Evolutionary conservation across 129 eudicot species (phyloP).

Genomic region (Artemisia annua): DNA sequence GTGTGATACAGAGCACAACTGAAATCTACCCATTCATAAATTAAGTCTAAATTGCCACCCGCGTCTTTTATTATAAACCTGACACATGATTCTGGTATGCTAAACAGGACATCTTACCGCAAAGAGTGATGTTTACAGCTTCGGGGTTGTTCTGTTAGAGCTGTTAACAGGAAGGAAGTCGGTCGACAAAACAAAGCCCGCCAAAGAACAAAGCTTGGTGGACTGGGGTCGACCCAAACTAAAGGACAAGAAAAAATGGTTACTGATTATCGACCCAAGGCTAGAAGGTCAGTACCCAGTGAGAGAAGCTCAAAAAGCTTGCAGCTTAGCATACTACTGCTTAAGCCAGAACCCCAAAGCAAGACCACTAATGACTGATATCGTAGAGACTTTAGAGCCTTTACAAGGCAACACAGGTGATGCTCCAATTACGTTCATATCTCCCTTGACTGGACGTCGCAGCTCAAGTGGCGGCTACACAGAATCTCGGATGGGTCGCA

Average conservation of each 20-base stretch:
- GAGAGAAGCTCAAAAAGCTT: slow-evolving; percentile 22
- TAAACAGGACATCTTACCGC: slow-evolving; percentile 10
- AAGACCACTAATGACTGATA: slow-evolving; percentile 17
- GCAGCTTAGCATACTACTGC: slow-evolving; percentile 18
- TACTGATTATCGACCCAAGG: slow-evolving; percentile 16
- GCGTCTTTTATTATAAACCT: not conserved
- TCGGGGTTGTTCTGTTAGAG: slow-evolving; percentile 18
- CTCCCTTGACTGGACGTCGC: not conserved
- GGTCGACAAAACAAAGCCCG: slow-evolving; percentile 1
- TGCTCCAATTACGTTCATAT: not conserved
- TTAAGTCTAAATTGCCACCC: too few relatives aligned
- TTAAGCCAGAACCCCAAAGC: slow-evolving; percentile 16
- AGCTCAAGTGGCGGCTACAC: slow-evolving; percentile 1
- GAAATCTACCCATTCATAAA: too few relatives aligned
- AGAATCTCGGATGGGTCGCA: slow-evolving; percentile 4
- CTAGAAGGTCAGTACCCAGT: slow-evolving; percentile 18
- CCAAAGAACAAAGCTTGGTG: slow-evolving; percentile 11
- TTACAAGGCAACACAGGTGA: slow-evolving; percentile 10
- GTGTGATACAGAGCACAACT: too few relatives aligned
- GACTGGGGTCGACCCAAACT: slow-evolving; percentile 22
- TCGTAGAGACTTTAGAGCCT: slow-evolving; percentile 16
- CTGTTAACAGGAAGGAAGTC: slow-evolving; percentile 3
- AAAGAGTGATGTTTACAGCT: slow-evolving; percentile 14
- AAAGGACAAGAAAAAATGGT: slow-evolving; percentile 16
- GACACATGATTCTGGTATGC: not conserved